phyloP scores from a whole-genome alignment of 441 rosid species.

The Pelargonium fulgidum region DNA sequence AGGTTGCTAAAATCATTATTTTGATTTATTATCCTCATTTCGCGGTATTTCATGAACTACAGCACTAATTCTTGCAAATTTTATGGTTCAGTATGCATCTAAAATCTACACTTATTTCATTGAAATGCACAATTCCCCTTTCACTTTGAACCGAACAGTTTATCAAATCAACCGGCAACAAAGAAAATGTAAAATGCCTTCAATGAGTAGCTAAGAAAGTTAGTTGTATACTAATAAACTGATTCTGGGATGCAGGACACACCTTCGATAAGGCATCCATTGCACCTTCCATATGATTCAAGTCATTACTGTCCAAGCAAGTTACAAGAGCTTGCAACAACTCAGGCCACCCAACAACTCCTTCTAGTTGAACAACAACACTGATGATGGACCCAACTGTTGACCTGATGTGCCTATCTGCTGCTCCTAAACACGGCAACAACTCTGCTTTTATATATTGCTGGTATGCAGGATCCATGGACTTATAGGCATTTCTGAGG shows the following conservation, averaged over 20 bases:
- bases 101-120: not conserved
- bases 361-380: conserved; percentile 73
- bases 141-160: not conserved
- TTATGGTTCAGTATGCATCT: not conserved
- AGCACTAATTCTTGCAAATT: not conserved
- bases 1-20: not conserved
- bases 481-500: conserved; percentile 60
- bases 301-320: conserved; percentile 85
- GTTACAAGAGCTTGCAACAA: conserved; percentile 76
- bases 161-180: not conserved
- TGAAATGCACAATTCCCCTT: conserved; percentile 1
- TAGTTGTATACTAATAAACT: conserved; percentile 1
- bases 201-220: not conserved
- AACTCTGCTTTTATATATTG: conserved; percentile 80
- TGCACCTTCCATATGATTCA: conserved; percentile 96
- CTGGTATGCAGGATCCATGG: conserved; percentile 56
- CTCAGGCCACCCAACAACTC: conserved; percentile 83
- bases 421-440: conserved; percentile 85
- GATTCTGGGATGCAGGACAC: conserved; percentile 15
- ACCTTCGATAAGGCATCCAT: conserved; percentile 99
- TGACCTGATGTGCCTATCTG: conserved; percentile 75
- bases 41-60: not conserved
- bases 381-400: conserved; percentile 88
- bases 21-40: not conserved
- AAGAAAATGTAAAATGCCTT: not conserved